Evolutionary conservation across 2,329 filamentous ascomycete genomes (phyloP).

Genomic region (Metarhizium sp.): DNA sequence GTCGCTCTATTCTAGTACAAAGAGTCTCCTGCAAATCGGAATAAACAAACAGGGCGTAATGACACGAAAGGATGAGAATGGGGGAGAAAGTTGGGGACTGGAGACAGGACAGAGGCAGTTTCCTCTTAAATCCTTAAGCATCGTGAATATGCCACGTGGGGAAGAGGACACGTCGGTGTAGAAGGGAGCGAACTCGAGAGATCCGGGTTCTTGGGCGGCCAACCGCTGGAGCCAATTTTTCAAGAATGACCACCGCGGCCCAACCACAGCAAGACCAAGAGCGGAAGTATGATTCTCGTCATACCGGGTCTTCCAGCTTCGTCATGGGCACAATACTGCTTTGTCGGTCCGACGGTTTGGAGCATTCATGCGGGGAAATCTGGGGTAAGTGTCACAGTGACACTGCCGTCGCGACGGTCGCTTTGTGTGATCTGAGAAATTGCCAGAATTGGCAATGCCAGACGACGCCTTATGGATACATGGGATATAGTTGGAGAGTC

Average conservation of each 20-base stretch:
- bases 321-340: background rate
- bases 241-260: no score
- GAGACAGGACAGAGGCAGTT: background rate
- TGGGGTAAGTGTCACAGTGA: background rate
- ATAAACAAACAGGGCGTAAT: background rate
- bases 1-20: no score
- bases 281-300: no score
- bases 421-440: background rate
- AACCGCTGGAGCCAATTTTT: no score
- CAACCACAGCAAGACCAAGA: no score
- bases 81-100: background rate
- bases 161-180: no score
- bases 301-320: no score
- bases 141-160: background rate
- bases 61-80: background rate
- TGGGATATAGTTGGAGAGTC: no score
- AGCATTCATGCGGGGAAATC: background rate
- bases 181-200: no score
- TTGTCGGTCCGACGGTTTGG: background rate
- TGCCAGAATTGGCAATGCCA: background rate
- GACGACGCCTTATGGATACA: no score
- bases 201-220: no score
- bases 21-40: no score
- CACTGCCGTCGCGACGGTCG: background rate
- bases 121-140: constrained; percentile 1